phyloP scores from a whole-genome alignment of 2,329 filamentous ascomycete species.

The Canariomyces notabilis region DNA sequence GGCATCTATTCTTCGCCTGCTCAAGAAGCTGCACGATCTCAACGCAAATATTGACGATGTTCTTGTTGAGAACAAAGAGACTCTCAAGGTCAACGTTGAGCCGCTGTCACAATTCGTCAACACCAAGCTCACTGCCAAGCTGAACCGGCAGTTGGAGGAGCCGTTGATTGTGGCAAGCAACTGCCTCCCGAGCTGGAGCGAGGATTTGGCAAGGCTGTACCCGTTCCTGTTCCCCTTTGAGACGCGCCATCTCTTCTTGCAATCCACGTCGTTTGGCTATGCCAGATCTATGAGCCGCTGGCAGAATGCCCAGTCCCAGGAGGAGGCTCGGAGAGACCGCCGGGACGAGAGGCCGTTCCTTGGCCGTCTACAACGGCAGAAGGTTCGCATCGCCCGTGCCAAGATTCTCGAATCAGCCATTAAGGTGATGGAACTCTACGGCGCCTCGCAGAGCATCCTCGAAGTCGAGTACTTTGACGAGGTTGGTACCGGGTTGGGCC shows the following conservation, averaged over 20 bases:
- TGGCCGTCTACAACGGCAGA: slow-evolving; percentile 87
- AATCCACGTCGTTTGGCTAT: slow-evolving; percentile 97
- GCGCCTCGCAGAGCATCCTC: slow-evolving; percentile 89
- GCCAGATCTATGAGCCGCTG: slow-evolving; percentile 95
- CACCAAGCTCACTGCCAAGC: slow-evolving; percentile 93
- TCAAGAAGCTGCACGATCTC: slow-evolving; percentile 86
- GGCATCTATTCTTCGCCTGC: slow-evolving; percentile 76
- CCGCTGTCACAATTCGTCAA: slow-evolving; percentile 94
- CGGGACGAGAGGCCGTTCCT: slow-evolving; percentile 89
- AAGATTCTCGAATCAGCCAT: slow-evolving; percentile 94
- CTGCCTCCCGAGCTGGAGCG: slow-evolving; percentile 91
- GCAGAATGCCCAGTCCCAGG: slow-evolving; percentile 83
- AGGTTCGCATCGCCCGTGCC: slow-evolving; percentile 93
- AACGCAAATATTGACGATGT: slow-evolving; percentile 94
- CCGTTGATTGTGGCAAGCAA: slow-evolving; percentile 95
- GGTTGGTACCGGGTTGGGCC: slow-evolving; percentile 90
- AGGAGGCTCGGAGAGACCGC: slow-evolving; percentile 75
- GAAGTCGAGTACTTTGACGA: slow-evolving; percentile 99
- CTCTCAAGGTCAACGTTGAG: slow-evolving; percentile 68
- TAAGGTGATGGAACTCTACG: slow-evolving; percentile 98
- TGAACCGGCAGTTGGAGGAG: slow-evolving; percentile 95
- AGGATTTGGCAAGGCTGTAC: slow-evolving; percentile 87
- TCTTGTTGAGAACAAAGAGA: slow-evolving; percentile 68
- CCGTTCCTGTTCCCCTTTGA: slow-evolving; percentile 98
- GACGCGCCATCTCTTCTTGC: slow-evolving; percentile 91